Base-by-base conservation (phyloP, 768 basidiomycete genomes). In the Jaapia argillacea region DNA sequence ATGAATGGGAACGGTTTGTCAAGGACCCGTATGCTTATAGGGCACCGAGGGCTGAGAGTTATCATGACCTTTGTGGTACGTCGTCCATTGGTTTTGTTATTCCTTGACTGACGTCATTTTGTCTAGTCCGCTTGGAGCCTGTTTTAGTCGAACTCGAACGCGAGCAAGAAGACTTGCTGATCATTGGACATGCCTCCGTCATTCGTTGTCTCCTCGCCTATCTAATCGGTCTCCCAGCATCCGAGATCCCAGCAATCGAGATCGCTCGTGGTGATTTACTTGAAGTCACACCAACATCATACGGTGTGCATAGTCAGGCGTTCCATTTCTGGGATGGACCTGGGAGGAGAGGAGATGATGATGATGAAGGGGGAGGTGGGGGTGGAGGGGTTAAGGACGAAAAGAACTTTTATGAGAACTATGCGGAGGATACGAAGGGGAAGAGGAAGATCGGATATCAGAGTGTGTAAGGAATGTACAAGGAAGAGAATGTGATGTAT, bases 181-280 rank as follows among this genome's bases (percentile, higher is more conserved):
- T 99, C 61, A 89, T 98, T 52, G 93, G 91, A 1, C 93, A 97
- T 58, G 90, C 93, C 13, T 94, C 91, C 31, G 96, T 98, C 58
- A 96, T 98, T 54, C 81, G 96, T 14, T 99, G 96, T 65, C 71
- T 99, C 45, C 75, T 97, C 36, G 84, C 92, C 2, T 91, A 91
- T 60, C 80, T 91, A 53, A 90, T 91, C 51, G 96, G 96, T 4
- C 70, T 98, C 3, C 90, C 92, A 4, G 90, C 94, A 0, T 84
- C 85, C 22, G 96, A 99, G 59, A 96, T 99, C 36, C 96, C 96
- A 0, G 93, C 91, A 1, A 94, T 98, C 43, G 94, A 98, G 62
- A 84, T 99, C 52, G 89, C 94, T 27, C 77, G 96, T 10, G 96
- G 96, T 0, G 96, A 99, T 58, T 67, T 98, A n/a, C 74, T 98